Conservation (phyloP, 1,139 yeast species). For the Casaregolazyma lundiana region DNA sequence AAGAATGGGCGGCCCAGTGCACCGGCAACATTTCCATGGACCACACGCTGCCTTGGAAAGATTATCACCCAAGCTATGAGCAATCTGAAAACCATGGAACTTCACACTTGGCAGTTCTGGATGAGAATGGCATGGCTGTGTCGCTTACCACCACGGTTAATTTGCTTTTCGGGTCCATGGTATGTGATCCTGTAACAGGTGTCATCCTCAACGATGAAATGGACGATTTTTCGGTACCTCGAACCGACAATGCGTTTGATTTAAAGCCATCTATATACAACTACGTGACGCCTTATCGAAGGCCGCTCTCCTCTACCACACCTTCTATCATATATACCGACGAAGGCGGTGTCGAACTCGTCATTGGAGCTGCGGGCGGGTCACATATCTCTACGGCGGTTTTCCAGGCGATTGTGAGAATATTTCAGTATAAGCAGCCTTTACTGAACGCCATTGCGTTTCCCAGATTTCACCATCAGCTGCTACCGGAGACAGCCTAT, state of each 20-base stretch:
- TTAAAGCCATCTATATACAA: constrained; percentile 78
- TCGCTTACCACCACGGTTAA: constrained; percentile 90
- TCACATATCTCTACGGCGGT: constrained; percentile 83
- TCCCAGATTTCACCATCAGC: constrained; percentile 87
- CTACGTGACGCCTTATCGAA: constrained; percentile 63
- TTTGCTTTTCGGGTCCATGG: constrained; percentile 72
- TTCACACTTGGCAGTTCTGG: constrained; percentile 76
- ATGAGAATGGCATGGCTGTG: constrained; percentile 64
- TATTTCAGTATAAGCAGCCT: constrained; percentile 51
- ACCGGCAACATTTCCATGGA: constrained; percentile 46
- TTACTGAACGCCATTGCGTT: constrained; percentile 66
- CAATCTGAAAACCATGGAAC: constrained; percentile 81
- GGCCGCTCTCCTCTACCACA: constrained; percentile 81
- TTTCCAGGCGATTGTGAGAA: constrained; percentile 70
- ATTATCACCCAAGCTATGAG: constrained; percentile 75
- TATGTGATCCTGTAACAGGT: constrained; percentile 80
- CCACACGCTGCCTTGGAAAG: constrained; percentile 61
- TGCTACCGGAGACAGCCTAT: constrained; percentile 64
- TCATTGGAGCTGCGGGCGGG: constrained; percentile 94
- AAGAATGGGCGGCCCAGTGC: constrained; percentile 55
- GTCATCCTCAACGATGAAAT: constrained; percentile 81
- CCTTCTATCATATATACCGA: constrained; percentile 62
- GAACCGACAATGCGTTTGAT: constrained; percentile 66
- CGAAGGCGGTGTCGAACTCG: constrained; percentile 51
- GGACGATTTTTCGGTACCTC: constrained; percentile 90